A percentile compares a stretch with the other conserved stretches of the same genome.
phyloP scores from a whole-genome alignment of 2,329 filamentous ascomycete genomes.

The Trichocomaceae sp. region DNA sequence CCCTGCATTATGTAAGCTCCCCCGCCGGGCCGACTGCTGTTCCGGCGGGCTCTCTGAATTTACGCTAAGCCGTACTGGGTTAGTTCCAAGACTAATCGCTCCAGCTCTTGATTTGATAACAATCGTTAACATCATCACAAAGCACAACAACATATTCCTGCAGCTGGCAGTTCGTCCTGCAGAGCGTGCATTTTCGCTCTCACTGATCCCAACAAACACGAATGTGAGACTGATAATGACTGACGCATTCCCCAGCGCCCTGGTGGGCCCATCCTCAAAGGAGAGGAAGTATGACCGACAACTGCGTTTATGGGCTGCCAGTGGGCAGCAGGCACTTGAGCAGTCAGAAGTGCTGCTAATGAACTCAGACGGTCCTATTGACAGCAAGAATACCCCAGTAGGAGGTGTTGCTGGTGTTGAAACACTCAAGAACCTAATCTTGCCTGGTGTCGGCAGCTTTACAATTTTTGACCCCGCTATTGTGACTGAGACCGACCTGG shows the following conservation, averaged over 20 bases:
- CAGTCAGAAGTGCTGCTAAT: slow-evolving; percentile 84
- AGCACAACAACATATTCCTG: not conserved
- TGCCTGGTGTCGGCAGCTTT: slow-evolving; percentile 86
- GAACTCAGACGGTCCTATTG: slow-evolving; percentile 54
- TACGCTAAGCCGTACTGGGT: not conserved
- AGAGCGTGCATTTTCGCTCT: not conserved
- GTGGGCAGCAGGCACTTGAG: slow-evolving; percentile 83
- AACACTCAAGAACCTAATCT: slow-evolving; percentile 91
- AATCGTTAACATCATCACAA: not conserved
- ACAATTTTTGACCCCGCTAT: slow-evolving; percentile 76
- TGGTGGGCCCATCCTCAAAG: slow-evolving; percentile 51
- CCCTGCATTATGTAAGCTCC: not conserved
- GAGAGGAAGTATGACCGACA: slow-evolving; percentile 88
- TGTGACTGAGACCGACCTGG: slow-evolving; percentile 77
- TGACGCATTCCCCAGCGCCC: slow-evolving; percentile 29
- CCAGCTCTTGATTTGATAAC: not conserved
- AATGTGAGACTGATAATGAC: slow-evolving; percentile 22
- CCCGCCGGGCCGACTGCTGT: not conserved
- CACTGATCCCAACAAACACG: not conserved
- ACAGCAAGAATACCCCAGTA: slow-evolving; percentile 41
- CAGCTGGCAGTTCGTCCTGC: not conserved
- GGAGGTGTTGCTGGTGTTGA: slow-evolving; percentile 84
- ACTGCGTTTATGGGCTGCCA: slow-evolving; percentile 89
- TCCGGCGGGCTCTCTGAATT: not conserved
- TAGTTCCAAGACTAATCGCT: not conserved